Evolutionary conservation across 2,329 filamentous ascomycete genomes (phyloP).

Genomic region (Malbranchea zuffiana): DNA sequence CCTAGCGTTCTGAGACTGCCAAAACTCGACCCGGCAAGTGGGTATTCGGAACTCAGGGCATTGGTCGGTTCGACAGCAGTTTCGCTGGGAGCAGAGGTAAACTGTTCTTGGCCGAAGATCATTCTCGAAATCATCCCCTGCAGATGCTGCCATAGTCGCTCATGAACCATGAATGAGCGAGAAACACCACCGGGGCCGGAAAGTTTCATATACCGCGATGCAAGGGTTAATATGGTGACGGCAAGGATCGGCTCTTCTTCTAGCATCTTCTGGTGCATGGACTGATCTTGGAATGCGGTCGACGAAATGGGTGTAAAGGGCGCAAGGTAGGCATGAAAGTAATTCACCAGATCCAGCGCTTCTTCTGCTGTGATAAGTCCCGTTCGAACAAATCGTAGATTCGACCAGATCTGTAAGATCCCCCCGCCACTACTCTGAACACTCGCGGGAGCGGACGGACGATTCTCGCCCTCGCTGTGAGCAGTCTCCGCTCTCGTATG

Average conservation of each 20-base stretch:
- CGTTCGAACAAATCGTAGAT: constrained; percentile 76
- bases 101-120: constrained; percentile 86
- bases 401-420: constrained; percentile 63
- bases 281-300: constrained; percentile 66
- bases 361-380: constrained; percentile 85
- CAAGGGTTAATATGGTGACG: constrained; percentile 75
- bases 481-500: no score
- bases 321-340: constrained; percentile 77
- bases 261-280: constrained; percentile 62
- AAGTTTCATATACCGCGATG: constrained; percentile 67
- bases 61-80: constrained; percentile 40
- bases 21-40: constrained; percentile 15
- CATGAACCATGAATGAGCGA: constrained; percentile 72
- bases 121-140: constrained; percentile 82
- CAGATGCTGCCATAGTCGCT: constrained; percentile 79
- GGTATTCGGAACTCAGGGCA: constrained; percentile 13
- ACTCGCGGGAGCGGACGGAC: constrained; percentile 11
- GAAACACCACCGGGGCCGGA: constrained; percentile 62
- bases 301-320: constrained; percentile 81
- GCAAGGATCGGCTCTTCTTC: constrained; percentile 82
- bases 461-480: constrained; percentile 1
- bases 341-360: constrained; percentile 76
- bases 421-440: constrained; percentile 9
- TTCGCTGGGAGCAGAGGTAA: constrained; percentile 63
- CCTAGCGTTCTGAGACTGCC: constrained; percentile 72